phyloP scores from a whole-genome alignment of 2,329 filamentous ascomycete species.

The Aspergillus tubingensis region DNA sequence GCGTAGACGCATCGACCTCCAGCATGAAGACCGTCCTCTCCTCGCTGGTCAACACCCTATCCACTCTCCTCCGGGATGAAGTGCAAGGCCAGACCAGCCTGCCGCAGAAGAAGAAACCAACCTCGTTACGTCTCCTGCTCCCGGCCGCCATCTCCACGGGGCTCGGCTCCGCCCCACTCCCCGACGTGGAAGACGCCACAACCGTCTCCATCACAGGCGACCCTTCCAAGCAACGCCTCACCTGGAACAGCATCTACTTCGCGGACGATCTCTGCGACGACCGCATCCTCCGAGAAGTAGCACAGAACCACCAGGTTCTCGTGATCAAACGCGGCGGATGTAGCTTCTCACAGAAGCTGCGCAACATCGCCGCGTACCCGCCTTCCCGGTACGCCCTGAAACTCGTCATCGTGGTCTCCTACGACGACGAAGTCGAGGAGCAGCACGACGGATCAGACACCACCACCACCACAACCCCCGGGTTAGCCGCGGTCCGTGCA shows the following conservation, averaged over 20 bases:
- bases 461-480: background rate
- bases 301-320: constrained; percentile 69
- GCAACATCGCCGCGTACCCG: constrained; percentile 77
- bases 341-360: constrained; percentile 78
- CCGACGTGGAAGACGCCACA: constrained; percentile 61
- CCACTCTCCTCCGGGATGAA: constrained; percentile 52
- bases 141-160: constrained; percentile 55
- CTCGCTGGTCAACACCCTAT: constrained; percentile 54
- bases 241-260: constrained; percentile 72
- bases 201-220: constrained; percentile 36
- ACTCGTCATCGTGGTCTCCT: constrained; percentile 76
- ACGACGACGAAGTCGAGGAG: constrained; percentile 49
- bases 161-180: constrained; percentile 65
- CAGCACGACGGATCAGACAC: constrained; percentile 18
- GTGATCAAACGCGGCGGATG: constrained; percentile 81
- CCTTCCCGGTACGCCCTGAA: constrained; percentile 66
- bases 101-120: constrained; percentile 34
- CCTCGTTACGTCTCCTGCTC: constrained; percentile 43
- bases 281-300: constrained; percentile 55
- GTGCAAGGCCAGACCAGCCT: constrained; percentile 32
- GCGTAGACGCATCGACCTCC: constrained; percentile 33
- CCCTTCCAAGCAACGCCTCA: constrained; percentile 53
- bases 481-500: constrained; percentile 36
- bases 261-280: constrained; percentile 67
- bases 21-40: constrained; percentile 46